A percentile compares a stretch with the other conserved stretches of the same genome.
Evolutionary conservation across 1,284 basidiomycete species (phyloP).

Genomic region (Golubevia pallescens): DNA sequence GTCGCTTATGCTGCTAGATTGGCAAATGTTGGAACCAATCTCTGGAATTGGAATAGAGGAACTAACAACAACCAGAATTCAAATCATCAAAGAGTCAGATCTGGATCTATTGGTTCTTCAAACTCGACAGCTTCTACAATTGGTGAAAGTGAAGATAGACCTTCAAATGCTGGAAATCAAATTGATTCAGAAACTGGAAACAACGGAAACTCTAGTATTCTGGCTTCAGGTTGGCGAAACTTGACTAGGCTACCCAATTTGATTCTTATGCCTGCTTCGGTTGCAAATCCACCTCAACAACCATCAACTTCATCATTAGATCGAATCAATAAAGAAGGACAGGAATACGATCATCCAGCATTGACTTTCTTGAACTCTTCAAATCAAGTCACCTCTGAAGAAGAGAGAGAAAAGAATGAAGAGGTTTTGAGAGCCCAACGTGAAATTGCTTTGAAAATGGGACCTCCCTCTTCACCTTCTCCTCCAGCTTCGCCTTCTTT

Average conservation of each 20-base stretch:
- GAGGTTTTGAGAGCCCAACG: too few relatives aligned
- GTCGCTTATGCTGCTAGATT: too few relatives aligned
- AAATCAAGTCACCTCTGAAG: conserved; percentile 23
- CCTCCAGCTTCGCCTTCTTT: too few relatives aligned
- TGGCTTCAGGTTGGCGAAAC: conserved; percentile 34
- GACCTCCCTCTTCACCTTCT: too few relatives aligned
- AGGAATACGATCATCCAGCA: conserved; percentile 17
- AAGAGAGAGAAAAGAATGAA: not conserved
- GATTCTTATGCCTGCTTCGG: conserved; percentile 28
- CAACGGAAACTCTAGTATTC: conserved; percentile 12
- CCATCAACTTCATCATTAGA: not conserved
- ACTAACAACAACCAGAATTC: conserved; percentile 19
- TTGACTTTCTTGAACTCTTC: conserved; percentile 20
- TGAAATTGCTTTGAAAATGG: too few relatives aligned
- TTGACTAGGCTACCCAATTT: conserved; percentile 27
- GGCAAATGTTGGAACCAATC: too few relatives aligned
- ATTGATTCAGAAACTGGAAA: conserved; percentile 17
- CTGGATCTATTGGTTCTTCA: conserved; percentile 16
- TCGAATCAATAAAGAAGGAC: too few relatives aligned
- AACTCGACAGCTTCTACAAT: conserved; percentile 22
- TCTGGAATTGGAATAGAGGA: conserved; percentile 5
- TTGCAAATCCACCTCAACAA: conserved; percentile 9
- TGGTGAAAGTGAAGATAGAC: conserved; percentile 19
- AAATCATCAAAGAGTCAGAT: conserved; percentile 27
- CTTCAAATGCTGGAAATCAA: conserved; percentile 31